Evolutionary conservation across 2,329 filamentous ascomycete species (phyloP), one percentile per base, ranked within the genome.

Genomic region (Chalaropsis thielavioides): DNA sequence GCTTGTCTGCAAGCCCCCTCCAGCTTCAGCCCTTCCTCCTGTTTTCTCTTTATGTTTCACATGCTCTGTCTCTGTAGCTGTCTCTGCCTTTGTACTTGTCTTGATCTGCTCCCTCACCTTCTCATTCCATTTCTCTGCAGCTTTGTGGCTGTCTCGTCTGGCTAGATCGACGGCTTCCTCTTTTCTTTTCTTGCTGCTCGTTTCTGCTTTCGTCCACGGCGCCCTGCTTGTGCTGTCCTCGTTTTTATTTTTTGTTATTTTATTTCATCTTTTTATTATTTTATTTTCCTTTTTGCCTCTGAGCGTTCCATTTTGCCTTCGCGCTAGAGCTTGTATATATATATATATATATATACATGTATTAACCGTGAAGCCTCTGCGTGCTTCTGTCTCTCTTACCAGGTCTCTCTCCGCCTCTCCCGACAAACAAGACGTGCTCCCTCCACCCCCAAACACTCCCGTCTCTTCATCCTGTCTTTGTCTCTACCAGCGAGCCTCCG

Each of bases 41-140:
- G 22, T 56, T n/a, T 31, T 56, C n/a, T 56, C 51, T 56, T 5
- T 24, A 56, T 56, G 51, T 56, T 56, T 24, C 27, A 56, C 51
- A 56, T n/a, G 22, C 51, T 31, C 51, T 43, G 19, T 61, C 58
- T 61, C 58, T 61, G 22, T 61, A 10, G 31, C 24, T 38, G 27
- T 35, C 54, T 59, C 22, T 59, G 46, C 46, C 46, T 24, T 49
- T 49, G 17, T 22, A 6, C 46, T 24, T 6, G 51, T 31, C 51
- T 56, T 31, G 51, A 56, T 56, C 51, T 56, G 27, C 51, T 56
- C 51, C 51, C 51, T 56, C 51, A 24, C 51, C 51, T n/a, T 56
- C 51, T n/a, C 27, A 56, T 56, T 56, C 22, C 51, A 56, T 56
- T 56, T 56, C 51, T 56, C 22, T 43, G 41, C 22, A 31, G 51